Conservation (phyloP, 257 asterid species). For the Forsythia viridissima region DNA sequence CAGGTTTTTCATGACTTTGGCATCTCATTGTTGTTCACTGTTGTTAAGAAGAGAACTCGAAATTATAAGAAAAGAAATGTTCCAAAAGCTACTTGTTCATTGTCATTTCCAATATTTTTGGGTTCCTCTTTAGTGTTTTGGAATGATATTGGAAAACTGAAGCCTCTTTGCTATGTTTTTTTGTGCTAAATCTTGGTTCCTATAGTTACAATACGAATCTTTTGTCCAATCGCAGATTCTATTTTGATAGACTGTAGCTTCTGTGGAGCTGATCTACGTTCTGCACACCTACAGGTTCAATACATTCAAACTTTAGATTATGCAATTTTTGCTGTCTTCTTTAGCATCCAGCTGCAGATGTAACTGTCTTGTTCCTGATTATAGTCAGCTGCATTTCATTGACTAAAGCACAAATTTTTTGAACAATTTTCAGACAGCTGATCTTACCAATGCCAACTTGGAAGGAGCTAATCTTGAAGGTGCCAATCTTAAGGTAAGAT, state of each 20-base stretch:
- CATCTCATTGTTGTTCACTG: background rate
- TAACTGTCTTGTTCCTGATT: conserved; percentile 13
- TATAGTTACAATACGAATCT: conserved; percentile 12
- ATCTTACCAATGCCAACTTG: conserved; percentile 97
- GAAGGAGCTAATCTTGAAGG: conserved; percentile 99
- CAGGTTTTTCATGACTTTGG: background rate
- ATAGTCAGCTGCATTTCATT: conserved; percentile 9
- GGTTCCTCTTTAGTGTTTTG: background rate
- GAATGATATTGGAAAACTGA: background rate
- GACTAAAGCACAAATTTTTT: conserved; percentile 19
- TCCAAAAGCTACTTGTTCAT: background rate
- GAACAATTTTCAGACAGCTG: conserved; percentile 69
- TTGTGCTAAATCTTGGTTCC: conserved; percentile 17
- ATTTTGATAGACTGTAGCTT: conserved; percentile 85
- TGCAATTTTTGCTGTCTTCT: background rate
- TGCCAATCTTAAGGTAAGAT: conserved; percentile 84
- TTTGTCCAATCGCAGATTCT: conserved; percentile 66
- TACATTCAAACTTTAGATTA: conserved; percentile 9
- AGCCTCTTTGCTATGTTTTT: background rate
- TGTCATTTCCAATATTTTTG: background rate
- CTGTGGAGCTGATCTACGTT: conserved; percentile 88
- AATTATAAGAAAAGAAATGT: background rate
- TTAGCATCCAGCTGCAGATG: conserved; percentile 11
- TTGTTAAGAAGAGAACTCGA: background rate
- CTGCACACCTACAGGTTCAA: conserved; percentile 90